Conservation (phyloP, 164 flowering plant genomes). For the Paratinospora sagittata region DNA sequence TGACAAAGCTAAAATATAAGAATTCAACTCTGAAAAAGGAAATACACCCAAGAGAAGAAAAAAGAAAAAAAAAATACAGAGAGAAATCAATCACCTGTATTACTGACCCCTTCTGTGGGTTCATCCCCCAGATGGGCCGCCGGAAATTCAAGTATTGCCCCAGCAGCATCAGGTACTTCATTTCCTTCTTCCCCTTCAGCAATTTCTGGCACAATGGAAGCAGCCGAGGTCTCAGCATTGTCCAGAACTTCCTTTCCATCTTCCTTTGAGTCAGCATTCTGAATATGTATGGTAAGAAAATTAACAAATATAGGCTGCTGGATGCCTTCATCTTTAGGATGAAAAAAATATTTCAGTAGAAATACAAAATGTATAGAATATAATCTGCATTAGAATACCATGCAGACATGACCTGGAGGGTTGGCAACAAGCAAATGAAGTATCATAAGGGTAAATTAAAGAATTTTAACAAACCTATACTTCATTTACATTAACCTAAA, state of each 20-base stretch:
- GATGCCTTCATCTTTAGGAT: neutral
- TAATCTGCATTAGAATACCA: neutral
- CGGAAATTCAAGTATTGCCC: neutral
- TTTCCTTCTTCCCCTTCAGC: neutral
- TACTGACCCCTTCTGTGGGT: neutral
- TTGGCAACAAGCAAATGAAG: too few species aligned
- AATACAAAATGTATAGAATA: neutral
- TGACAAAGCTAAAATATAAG: too few species aligned
- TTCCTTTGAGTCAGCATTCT: neutral
- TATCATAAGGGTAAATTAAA: too few species aligned
- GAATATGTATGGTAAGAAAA: neutral
- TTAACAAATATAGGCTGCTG: neutral
- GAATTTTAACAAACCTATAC: too few species aligned
- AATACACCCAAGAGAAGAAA: neutral
- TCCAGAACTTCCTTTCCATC: neutral
- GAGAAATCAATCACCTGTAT: slow-evolving; percentile 5
- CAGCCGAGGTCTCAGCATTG: neutral
- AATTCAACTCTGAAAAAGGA: neutral
- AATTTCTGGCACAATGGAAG: neutral
- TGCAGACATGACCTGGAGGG: neutral
- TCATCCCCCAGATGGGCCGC: neutral
- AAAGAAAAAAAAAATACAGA: too few species aligned
- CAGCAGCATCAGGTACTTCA: neutral
- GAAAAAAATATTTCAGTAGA: neutral
- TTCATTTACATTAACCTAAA: too few species aligned